Conservation (phyloP, 441 rosid genomes). For the Populus tomentosa region DNA sequence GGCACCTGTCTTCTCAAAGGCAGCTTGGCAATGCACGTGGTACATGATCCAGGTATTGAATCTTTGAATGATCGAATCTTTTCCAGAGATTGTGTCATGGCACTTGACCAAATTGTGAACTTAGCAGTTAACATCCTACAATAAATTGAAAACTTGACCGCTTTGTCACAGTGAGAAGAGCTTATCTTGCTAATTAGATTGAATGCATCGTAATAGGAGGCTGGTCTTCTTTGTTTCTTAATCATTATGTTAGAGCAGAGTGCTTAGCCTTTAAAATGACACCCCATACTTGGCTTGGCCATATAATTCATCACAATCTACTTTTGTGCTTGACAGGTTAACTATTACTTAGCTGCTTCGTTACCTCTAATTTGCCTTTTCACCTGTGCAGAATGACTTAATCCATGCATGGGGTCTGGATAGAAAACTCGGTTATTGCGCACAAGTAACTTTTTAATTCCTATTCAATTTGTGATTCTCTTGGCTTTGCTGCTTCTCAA, state of each 20-base stretch:
- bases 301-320: no score
- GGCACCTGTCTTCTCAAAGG: conserved; percentile 93
- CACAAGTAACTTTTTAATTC: conserved; percentile 48
- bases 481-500: background rate
- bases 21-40: conserved; percentile 91
- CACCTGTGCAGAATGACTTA: conserved; percentile 64
- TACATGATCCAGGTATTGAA: conserved; percentile 78
- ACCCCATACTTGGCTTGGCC: background rate
- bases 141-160: background rate
- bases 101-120: background rate
- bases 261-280: background rate
- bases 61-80: background rate
- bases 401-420: conserved; percentile 96
- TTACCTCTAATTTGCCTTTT: conserved; percentile 14
- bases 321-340: background rate
- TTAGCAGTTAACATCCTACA: background rate
- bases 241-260: background rate
- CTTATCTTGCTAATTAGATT: background rate
- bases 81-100: background rate
- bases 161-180: background rate
- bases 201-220: background rate
- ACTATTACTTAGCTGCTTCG: background rate
- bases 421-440: conserved; percentile 79
- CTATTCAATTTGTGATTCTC: background rate
- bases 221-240: background rate